Percentiles rank a stretch among this genome's conserved stretches.
These are phyloP conservation scores for Hemisphaericaspora lyxosophila DNA, from an alignment of 1,139 yeast species.

Conservation along the genomic window DNA sequence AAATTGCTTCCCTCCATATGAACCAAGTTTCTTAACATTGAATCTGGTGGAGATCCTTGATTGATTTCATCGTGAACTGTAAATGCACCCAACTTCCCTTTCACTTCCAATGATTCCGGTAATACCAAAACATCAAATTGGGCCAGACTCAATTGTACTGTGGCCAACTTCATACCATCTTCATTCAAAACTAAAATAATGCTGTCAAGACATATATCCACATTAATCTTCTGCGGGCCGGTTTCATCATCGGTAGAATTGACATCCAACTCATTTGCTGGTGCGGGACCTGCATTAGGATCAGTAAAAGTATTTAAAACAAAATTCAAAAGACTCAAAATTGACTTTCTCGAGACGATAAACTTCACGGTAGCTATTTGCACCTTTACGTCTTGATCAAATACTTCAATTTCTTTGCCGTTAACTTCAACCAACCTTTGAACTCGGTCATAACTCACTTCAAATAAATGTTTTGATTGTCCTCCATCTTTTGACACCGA, in stretches of 20 bases:
- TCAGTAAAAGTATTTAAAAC: conserved; percentile 84
- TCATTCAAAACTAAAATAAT: conserved; percentile 77
- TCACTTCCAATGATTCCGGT: conserved; percentile 77
- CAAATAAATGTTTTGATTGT: conserved; percentile 50
- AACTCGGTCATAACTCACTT: conserved; percentile 56
- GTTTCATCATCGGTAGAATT: conserved; percentile 53
- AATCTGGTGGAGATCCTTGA: conserved; percentile 59
- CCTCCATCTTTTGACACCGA: conserved; percentile 36
- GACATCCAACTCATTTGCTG: conserved; percentile 68
- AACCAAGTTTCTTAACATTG: conserved; percentile 63
- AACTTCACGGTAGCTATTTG: conserved; percentile 78
- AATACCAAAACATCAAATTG: conserved; percentile 61
- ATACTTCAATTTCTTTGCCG: conserved; percentile 61
- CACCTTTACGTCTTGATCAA: conserved; percentile 75
- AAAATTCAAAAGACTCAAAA: conserved; percentile 77
- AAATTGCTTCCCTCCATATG: conserved; percentile 81
- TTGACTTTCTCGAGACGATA: conserved; percentile 73
- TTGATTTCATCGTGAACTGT: conserved; percentile 75
- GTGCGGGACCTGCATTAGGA: conserved; percentile 66
- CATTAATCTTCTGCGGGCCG: conserved; percentile 72
- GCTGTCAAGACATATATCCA: conserved; percentile 69
- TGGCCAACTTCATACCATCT: conserved; percentile 79
- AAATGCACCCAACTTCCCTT: conserved; percentile 77
- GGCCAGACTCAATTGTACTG: conserved; percentile 75
- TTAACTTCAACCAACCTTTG: conserved; percentile 63